These are phyloP conservation scores for Magnusiomyces fungicola DNA, from an alignment of 1,139 yeast species.

Conservation along the genomic window DNA sequence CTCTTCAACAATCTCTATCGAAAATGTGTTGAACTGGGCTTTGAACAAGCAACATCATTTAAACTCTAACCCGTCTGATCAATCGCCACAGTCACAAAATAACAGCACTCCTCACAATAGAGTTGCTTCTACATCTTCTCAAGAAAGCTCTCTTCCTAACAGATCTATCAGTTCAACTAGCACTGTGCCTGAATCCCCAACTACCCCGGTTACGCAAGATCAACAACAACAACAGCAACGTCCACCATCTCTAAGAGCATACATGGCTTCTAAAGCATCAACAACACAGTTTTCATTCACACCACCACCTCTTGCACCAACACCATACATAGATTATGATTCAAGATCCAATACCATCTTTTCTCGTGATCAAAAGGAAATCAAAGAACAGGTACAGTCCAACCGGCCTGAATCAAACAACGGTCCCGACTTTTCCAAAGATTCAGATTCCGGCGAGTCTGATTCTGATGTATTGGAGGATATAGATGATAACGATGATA, in stretches of 20 bases:
- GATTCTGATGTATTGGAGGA: neutral
- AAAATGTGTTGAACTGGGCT: slow-evolving; percentile 15
- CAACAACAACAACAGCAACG: neutral
- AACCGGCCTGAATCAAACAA: no score
- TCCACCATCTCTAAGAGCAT: neutral
- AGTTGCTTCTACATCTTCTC: neutral
- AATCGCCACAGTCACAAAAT: neutral
- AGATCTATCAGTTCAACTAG: neutral
- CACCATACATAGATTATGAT: no score
- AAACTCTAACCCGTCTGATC: neutral
- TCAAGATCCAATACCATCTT: no score
- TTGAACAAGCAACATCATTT: slow-evolving; percentile 15
- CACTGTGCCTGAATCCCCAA: neutral
- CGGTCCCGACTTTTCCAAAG: neutral
- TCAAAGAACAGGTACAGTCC: no score
- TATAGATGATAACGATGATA: neutral
- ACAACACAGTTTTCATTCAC: neutral
- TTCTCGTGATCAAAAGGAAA: no score
- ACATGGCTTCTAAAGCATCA: neutral
- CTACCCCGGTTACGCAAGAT: neutral
- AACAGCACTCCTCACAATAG: neutral
- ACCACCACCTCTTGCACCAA: neutral
- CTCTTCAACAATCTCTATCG: slow-evolving; percentile 2
- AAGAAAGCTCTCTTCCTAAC: neutral
- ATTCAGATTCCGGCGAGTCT: neutral